Evolutionary conservation across 352 stramenopile species (phyloP), one percentile per base, ranked within the genome.

Genomic region (Phytophthora fragariaefolia): DNA sequence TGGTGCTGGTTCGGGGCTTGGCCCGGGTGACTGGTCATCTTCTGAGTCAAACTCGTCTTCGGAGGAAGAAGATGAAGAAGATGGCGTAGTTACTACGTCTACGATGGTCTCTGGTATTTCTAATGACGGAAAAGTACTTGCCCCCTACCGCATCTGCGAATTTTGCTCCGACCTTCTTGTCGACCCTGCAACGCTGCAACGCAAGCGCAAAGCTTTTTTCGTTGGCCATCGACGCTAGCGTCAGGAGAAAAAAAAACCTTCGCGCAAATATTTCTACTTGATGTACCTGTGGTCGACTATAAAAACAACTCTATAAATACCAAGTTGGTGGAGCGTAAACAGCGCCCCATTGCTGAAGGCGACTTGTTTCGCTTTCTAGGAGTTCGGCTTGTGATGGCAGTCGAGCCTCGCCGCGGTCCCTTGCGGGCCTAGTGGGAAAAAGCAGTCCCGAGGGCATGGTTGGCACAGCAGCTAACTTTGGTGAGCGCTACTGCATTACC

Each of bases 361-460:
- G 40, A 62, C 13, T 42, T 53, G 34, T 28, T 62, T 53, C 27
- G 54, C 8, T 62, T 18, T 27, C 13, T 62, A 24, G 54, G 42
- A 12, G 32, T 62, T 18, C 18, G 40, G 4, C 27, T 53, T 24
- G 27, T 28, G 15, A 53, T 52, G 28, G 6, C 38, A 34, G 40
- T 53, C 26, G 34, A 42, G n/a, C 38, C 38, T 46, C 38, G 38
- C 20, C 38, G 38, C n/a, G 38, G 38, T 46, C 38, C 28, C 7
- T 18, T 63, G 20, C 18, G 27, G 18, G 15, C 17, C n/a, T 46
- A 24, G 6, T 46, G n/a, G 38, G 23, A 46, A 22, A 26, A 53
- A 20, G 18, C n/a, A 22, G 30, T 49, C 24, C 43, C 12, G 30
- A 63, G 20, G 42, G 43, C 3, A 48, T 24, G n/a, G 55, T 55